A percentile compares a stretch with the other conserved stretches of the same genome.
Conservation (phyloP, 306 rosid species). For the Vigna unguiculata region DNA sequence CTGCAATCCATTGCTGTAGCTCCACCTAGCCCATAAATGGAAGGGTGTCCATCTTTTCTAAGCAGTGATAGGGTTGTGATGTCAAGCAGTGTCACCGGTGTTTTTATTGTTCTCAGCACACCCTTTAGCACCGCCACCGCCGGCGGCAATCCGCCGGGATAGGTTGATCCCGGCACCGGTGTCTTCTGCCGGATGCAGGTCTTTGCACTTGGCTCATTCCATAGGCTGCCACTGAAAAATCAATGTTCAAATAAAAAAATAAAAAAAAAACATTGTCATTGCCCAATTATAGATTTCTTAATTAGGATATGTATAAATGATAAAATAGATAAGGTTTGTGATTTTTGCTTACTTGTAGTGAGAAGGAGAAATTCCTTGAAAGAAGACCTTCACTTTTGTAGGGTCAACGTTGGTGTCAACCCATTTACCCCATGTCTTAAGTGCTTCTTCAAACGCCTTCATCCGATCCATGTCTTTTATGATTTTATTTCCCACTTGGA, state of each 20-base stretch:
- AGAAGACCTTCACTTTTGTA: constrained; percentile 63
- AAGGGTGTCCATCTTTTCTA: constrained; percentile 92
- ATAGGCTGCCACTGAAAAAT: constrained; percentile 67
- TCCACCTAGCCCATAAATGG: constrained; percentile 71
- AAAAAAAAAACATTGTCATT: constrained; percentile 30
- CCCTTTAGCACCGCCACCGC: constrained; percentile 67
- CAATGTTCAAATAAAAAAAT: neutral
- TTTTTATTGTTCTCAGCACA: constrained; percentile 59
- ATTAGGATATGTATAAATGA: neutral
- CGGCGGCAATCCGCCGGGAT: constrained; percentile 78
- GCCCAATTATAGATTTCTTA: neutral
- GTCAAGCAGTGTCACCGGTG: constrained; percentile 74
- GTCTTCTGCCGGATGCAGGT: constrained; percentile 61
- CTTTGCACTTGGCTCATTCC: constrained; percentile 78
- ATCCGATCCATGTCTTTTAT: constrained; percentile 80
- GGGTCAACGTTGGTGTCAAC: constrained; percentile 72
- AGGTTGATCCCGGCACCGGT: constrained; percentile 69
- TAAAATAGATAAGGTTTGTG: neutral
- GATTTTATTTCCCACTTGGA: constrained; percentile 57
- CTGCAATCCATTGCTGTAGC: constrained; percentile 68
- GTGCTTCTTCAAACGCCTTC: constrained; percentile 84
- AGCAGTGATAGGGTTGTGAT: constrained; percentile 77
- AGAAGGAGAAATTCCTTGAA: constrained; percentile 95
- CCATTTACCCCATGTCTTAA: constrained; percentile 83
- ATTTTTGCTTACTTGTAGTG: constrained; percentile 80